Base-by-base conservation (phyloP, 495 filamentous ascomycete genomes). In the Niebla homalea region DNA sequence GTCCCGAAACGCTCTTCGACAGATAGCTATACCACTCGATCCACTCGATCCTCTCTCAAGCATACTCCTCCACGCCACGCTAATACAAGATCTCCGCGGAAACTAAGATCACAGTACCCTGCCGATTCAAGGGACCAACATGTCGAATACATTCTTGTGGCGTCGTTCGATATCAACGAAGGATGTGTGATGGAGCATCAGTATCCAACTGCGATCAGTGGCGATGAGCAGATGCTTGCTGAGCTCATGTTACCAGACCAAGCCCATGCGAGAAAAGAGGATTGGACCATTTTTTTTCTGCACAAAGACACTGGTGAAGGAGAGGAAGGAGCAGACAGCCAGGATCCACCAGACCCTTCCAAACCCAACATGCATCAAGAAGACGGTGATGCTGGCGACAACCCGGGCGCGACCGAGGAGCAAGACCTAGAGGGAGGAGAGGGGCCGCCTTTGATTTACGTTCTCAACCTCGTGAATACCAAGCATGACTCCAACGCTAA, bases 261-360 rank as follows among this genome's bases (percentile, higher is more conserved):
- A 65, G 87, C 89, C 22, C 92, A 99, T 67, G 82, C 90, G 32
- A 76, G 93, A 25, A 90, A 83, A 59, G 89, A 96, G 64, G 92
- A 99, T 64, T 99, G 92, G 92, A 99, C 92, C 29, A 94, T 97
- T 14, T 99, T 99, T 69, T 99, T 99, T 58, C 61, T 99, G 43
- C 92, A 97, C 61, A 97, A 97, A 62, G 93, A 97, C 62, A 84
- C 80, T 5, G 87, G 76, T 54, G 74, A 80, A 42, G 83, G 86
- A 44, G 86, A 84, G 10, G 61, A 73, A 75, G 62, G 69, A 75
- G 63, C 70, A 78, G 60, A 64, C 72, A 50, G 62, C 64, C 38
- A 66, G 66, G 36, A 61, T 67, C 51, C 66, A 67, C 43, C 62
- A 64, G 54, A 62, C 67, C 44, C 65, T 58, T 36, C 67, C 62